A percentile compares a stretch with the other conserved stretches of the same genome.
Conservation (phyloP, 345 rosid species). For the Brassica nigra region DNA sequence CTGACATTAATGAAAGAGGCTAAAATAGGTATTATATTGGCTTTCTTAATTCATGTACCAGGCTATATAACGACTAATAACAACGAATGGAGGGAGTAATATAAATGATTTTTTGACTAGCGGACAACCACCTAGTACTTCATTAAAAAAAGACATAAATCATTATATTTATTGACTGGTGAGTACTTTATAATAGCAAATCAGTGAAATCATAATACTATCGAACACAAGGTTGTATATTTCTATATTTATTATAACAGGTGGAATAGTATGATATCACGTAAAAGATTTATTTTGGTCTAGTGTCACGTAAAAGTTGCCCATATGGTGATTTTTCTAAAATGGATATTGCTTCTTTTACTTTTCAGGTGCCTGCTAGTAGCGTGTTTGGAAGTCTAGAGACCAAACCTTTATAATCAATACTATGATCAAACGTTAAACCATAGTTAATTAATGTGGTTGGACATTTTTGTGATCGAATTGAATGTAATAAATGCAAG, state of each 20-base stretch:
- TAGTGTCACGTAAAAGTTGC: conserved; percentile 29
- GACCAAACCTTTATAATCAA: not conserved
- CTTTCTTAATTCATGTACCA: too few species aligned
- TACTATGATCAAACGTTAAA: conserved; percentile 6
- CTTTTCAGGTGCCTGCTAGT: conserved; percentile 31
- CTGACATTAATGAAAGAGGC: too few species aligned
- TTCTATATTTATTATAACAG: not conserved
- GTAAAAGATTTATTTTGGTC: conserved; percentile 13
- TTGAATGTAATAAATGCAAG: not conserved
- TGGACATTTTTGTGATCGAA: not conserved
- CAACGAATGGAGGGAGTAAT: too few species aligned
- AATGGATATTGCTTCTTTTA: conserved; percentile 1
- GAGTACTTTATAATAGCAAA: not conserved
- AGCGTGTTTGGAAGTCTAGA: conserved; percentile 13
- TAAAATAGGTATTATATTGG: too few species aligned
- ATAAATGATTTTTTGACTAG: too few species aligned
- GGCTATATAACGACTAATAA: too few species aligned
- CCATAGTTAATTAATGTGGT: not conserved
- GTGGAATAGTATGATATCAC: conserved; percentile 27
- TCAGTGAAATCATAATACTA: not conserved
- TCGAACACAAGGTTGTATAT: not conserved
- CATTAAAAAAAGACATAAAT: not conserved
- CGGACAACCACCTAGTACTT: too few species aligned
- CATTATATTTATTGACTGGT: not conserved
- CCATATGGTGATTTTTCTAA: not conserved